Base-by-base conservation (phyloP, 345 rosid genomes). In the Raphanus raphanistrum region DNA sequence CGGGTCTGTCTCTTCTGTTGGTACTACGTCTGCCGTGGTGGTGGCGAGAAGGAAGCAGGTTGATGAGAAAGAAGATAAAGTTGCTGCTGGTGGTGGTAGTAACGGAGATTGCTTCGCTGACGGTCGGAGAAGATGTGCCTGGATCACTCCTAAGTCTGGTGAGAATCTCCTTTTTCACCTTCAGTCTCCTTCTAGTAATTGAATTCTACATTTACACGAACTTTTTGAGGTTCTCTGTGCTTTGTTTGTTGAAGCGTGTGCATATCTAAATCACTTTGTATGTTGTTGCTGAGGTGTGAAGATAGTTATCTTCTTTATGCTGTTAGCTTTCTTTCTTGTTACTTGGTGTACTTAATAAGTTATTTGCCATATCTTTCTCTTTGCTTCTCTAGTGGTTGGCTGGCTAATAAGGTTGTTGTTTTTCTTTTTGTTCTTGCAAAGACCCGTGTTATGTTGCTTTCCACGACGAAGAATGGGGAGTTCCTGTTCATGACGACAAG, bases 391-490 rank as follows among this genome's bases (percentile, higher is more conserved):
- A 28, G 31, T 78, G 55, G 36, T 11, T 5, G 26, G 26, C 25
- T 32, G 66, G 54, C 29, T 52, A 4, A 62, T 52, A 38, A 2
- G 21, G 21, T 21, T 29, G 25, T 65, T 66, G 55, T 38, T 8
- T 15, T 36, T 3, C 8, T 11, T 80, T 55, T 63, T 0, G 0
- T 66, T 35, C 60, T 68, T 70, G 71, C 45, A 72, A 60, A 90
- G 94, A 88, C 58, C 86, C 84, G 1, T 73, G 63, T 48, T 89
- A 92, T 80, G 85, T 83, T 65, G 84, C 91, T 75, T 92, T 92
- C 78, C 96, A 92, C 29, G 98, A 92, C 77, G 94, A 92, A 83
- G 98, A 92, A 87, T 92, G 96, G 98, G 98, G 96, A 83, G 86
- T 86, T 79, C 89, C 89, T 16, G 84, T 85, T 60, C 92, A 89